phyloP scores from a whole-genome alignment of 2,329 filamentous ascomycete species.

The Xylaria sp. region DNA sequence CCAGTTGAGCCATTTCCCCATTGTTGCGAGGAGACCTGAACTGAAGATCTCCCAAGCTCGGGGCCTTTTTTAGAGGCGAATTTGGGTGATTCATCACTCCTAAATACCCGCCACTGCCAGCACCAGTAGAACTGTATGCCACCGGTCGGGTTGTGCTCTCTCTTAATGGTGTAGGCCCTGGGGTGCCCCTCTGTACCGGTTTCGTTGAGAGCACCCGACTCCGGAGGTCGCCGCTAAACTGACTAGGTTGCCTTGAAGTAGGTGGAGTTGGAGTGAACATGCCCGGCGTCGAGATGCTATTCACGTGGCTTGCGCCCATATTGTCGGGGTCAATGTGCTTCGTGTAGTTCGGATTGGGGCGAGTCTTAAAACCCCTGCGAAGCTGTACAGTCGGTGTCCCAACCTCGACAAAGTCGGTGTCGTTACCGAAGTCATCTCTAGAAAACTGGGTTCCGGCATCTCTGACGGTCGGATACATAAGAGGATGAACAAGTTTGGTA shows the following conservation, averaged over 20 bases:
- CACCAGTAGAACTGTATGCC: constrained; percentile 41
- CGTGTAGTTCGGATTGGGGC: constrained; percentile 84
- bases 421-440: constrained; percentile 56
- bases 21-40: constrained; percentile 66
- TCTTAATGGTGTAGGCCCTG: constrained; percentile 62
- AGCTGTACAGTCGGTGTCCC: constrained; percentile 71
- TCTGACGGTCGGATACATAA: constrained; percentile 81
- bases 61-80: constrained; percentile 84
- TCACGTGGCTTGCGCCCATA: constrained; percentile 50
- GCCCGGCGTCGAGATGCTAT: constrained; percentile 54
- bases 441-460: constrained; percentile 85
- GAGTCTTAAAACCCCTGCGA: constrained; percentile 80
- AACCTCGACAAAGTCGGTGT: constrained; percentile 58
- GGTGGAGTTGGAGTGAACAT: constrained; percentile 56
- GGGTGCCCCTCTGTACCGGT: constrained; percentile 80
- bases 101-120: constrained; percentile 73
- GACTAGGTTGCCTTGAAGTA: constrained; percentile 50
- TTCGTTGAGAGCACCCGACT: constrained; percentile 66
- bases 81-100: constrained; percentile 83
- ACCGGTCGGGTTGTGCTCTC: constrained; percentile 41
- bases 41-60: constrained; percentile 68
- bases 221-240: constrained; percentile 48
- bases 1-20: constrained; percentile 69
- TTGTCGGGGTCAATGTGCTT: constrained; percentile 76
- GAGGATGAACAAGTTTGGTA: constrained; percentile 92